Conservation (phyloP, 2,329 filamentous ascomycete genomes). For the Fusarium sp. region DNA sequence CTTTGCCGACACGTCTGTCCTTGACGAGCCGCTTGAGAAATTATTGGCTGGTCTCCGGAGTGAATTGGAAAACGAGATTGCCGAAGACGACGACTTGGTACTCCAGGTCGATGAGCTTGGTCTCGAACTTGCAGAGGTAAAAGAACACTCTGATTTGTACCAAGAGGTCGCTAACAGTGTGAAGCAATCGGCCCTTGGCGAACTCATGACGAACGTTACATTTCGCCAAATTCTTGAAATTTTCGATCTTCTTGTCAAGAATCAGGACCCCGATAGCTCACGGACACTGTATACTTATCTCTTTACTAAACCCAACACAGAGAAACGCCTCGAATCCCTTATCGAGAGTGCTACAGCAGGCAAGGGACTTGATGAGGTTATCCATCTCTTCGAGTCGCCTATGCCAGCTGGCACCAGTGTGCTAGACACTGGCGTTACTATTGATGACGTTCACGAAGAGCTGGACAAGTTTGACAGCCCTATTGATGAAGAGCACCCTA, state of each 20-base stretch:
- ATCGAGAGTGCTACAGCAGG: constrained; percentile 61
- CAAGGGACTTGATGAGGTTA: constrained; percentile 60
- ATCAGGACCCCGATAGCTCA: constrained; percentile 59
- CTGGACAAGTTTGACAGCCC: constrained; percentile 49
- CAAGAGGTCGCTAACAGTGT: constrained; percentile 46
- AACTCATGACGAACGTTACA: constrained; percentile 56
- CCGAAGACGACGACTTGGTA: constrained; percentile 64
- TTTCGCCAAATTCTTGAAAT: constrained; percentile 61
- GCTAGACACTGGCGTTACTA: constrained; percentile 33
- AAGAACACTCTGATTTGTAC: constrained; percentile 27
- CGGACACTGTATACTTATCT: constrained; percentile 61
- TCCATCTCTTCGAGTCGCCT: constrained; percentile 56
- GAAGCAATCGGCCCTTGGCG: constrained; percentile 55
- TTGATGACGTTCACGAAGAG: constrained; percentile 42
- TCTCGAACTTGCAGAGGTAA: constrained; percentile 68
- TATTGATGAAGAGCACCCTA: constrained; percentile 41
- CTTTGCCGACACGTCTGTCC: constrained; percentile 59
- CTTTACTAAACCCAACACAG: constrained; percentile 58
- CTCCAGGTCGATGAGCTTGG: constrained; percentile 68
- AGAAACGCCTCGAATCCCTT: constrained; percentile 58
- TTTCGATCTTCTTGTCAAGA: constrained; percentile 61
- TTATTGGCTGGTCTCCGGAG: constrained; percentile 62
- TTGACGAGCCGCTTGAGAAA: constrained; percentile 62
- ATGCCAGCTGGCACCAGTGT: constrained; percentile 33
- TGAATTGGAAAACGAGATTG: constrained; percentile 63